Conservation (phyloP, 768 basidiomycete genomes). For the Fomitopsis serialis region DNA sequence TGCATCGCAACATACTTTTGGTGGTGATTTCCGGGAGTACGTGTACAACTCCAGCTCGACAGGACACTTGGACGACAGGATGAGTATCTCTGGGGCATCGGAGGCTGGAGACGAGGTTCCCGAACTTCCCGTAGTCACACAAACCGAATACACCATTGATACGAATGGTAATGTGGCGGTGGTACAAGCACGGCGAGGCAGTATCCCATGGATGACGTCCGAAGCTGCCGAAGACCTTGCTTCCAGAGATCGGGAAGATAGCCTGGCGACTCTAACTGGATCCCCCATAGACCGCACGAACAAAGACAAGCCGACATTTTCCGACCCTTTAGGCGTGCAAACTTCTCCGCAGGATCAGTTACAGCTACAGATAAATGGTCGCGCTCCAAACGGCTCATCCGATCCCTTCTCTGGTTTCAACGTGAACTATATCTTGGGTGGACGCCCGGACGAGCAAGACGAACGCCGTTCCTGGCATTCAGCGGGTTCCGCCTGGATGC, state of each 20-base stretch:
- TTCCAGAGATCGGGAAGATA: conserved; percentile 50
- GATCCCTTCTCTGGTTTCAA: conserved; percentile 36
- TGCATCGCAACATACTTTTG: conserved; percentile 46
- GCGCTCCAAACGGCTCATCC: background rate
- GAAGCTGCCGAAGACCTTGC: conserved; percentile 22
- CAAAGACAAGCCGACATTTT: background rate
- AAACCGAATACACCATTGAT: background rate
- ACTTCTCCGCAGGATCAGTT: background rate
- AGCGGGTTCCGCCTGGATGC: conserved; percentile 16
- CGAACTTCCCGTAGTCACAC: background rate
- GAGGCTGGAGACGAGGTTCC: conserved; percentile 10
- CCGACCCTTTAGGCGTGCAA: background rate
- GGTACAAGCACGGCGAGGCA: conserved; percentile 38
- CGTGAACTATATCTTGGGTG: conserved; percentile 32
- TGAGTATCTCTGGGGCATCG: conserved; percentile 28
- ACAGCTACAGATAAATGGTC: conserved; percentile 11
- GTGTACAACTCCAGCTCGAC: conserved; percentile 3
- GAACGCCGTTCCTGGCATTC: conserved; percentile 22
- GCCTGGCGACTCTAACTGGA: conserved; percentile 43
- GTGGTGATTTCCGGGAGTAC: conserved; percentile 26
- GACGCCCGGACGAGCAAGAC: conserved; percentile 21
- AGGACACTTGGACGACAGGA: conserved; percentile 26
- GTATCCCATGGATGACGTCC: conserved; percentile 59
- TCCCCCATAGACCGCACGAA: background rate
- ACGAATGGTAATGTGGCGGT: conserved; percentile 1